Percentiles rank a stretch among this genome's conserved stretches.
phyloP scores from a whole-genome alignment of 2,329 filamentous ascomycete genomes.

The Claviceps purpurea region DNA sequence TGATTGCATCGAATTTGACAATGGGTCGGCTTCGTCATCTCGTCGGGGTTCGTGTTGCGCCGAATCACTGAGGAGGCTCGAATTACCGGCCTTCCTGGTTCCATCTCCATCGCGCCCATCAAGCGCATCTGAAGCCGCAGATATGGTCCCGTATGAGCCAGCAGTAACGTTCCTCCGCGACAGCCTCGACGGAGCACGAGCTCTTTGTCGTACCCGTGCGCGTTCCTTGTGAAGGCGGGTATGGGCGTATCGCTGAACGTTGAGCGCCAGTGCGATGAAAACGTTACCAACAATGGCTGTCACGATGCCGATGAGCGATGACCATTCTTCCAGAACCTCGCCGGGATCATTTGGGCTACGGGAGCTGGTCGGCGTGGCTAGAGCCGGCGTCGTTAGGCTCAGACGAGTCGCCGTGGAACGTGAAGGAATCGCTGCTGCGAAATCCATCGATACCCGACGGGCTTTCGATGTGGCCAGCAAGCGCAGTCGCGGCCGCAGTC shows the following conservation, averaged over 20 bases:
- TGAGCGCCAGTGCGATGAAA: conserved; percentile 87
- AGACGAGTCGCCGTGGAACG: background rate
- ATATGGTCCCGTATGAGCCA: conserved; percentile 23
- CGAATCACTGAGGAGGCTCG: conserved; percentile 19
- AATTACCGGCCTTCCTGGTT: conserved; percentile 14
- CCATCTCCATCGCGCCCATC: conserved; percentile 10
- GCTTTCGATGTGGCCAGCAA: conserved; percentile 2
- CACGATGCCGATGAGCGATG: conserved; percentile 84
- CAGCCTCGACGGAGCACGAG: conserved; percentile 39
- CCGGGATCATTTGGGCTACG: conserved; percentile 21
- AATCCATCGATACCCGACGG: conserved; percentile 2
- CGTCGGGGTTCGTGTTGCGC: conserved; percentile 8
- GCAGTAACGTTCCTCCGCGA: conserved; percentile 18
- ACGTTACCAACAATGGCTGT: conserved; percentile 89
- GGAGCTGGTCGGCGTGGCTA: conserved; percentile 5
- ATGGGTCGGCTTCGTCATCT: conserved; percentile 34
- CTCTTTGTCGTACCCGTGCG: conserved; percentile 40
- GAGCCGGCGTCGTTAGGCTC: background rate
- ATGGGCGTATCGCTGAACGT: conserved; percentile 93
- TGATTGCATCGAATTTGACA: conserved; percentile 38
- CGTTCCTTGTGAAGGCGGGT: conserved; percentile 65
- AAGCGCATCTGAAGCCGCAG: conserved; percentile 7
- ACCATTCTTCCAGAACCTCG: conserved; percentile 57
- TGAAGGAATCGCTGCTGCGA: background rate
- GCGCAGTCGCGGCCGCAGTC: conserved; percentile 1